These are phyloP conservation scores for Parachaetomium inaequale DNA, from an alignment of 495 filamentous ascomycete species.

Conservation along the genomic window DNA sequence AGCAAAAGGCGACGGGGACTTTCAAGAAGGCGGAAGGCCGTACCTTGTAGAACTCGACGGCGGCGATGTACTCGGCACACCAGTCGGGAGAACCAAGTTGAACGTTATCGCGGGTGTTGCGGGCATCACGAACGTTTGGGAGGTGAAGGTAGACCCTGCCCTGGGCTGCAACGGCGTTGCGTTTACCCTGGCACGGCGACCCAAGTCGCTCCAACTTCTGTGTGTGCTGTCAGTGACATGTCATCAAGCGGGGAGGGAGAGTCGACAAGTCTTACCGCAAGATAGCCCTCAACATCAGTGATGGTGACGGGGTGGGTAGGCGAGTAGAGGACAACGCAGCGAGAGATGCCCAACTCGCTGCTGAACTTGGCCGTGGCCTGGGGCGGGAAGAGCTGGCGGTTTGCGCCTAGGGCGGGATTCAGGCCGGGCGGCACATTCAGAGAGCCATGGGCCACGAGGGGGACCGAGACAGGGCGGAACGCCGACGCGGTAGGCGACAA, in stretches of 20 bases:
- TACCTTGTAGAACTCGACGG: conserved; percentile 42
- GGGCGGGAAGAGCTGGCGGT: conserved; percentile 7
- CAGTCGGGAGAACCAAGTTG: conserved; percentile 46
- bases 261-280: conserved; percentile 34
- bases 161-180: conserved; percentile 25
- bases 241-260: neutral
- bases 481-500: conserved; percentile 49
- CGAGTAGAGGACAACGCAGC: conserved; percentile 38
- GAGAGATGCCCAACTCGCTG: conserved; percentile 37
- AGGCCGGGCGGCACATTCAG: conserved; percentile 10
- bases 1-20: conserved; percentile 6
- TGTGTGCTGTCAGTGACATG: neutral
- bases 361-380: conserved; percentile 31
- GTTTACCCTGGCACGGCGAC: conserved; percentile 29
- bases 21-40: neutral
- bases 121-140: conserved; percentile 56
- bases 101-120: conserved; percentile 44
- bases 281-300: conserved; percentile 34
- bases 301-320: conserved; percentile 24
- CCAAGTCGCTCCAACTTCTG: conserved; percentile 38
- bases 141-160: conserved; percentile 53
- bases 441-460: conserved; percentile 32
- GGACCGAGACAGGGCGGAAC: conserved; percentile 40
- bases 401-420: neutral
- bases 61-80: conserved; percentile 47